Evolutionary conservation across 1,139 yeast genomes (phyloP).

Genomic region (Scheffersomyces insectosa): DNA sequence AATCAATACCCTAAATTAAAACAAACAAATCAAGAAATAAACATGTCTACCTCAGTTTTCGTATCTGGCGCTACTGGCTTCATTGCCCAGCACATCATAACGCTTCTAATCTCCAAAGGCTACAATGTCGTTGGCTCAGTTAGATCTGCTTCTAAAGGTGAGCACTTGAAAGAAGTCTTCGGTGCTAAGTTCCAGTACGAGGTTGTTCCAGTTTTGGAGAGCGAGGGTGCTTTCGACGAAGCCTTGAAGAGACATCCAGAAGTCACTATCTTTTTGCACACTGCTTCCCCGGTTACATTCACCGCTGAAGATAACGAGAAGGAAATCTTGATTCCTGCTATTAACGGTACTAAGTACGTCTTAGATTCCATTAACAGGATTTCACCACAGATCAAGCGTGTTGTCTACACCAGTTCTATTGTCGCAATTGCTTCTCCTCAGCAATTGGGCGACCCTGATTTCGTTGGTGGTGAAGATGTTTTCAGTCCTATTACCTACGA

Average conservation of each 20-base stretch:
- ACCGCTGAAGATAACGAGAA: conserved; percentile 4
- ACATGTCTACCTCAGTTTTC: conserved; percentile 20
- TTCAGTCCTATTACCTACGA: too few species aligned
- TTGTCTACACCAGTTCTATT: conserved; percentile 7
- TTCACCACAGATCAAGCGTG: conserved; percentile 7
- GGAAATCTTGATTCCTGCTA: conserved; percentile 9
- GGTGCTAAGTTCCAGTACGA: conserved; percentile 27
- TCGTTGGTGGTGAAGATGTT: too few species aligned
- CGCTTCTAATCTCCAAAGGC: conserved; percentile 22
- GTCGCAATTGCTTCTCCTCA: too few species aligned
- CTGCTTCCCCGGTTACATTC: too few species aligned
- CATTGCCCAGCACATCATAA: conserved; percentile 27
- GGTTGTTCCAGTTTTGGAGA: conserved; percentile 28
- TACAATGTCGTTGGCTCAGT: conserved; percentile 39
- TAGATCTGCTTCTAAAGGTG: conserved; percentile 36
- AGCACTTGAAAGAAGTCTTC: conserved; percentile 19
- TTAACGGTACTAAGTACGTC: conserved; percentile 8
- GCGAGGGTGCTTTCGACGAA: conserved; percentile 31
- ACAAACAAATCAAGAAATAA: neutral
- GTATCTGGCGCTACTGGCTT: conserved; percentile 45
- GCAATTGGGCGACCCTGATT: too few species aligned
- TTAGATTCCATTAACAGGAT: conserved; percentile 5
- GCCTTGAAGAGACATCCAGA: conserved; percentile 30
- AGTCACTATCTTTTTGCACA: conserved; percentile 7
- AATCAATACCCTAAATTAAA: too few species aligned